Percentiles rank a stretch among this genome's conserved stretches.
These are phyloP conservation scores for Colletotrichum truncatum DNA, from an alignment of 2,329 filamentous ascomycete species.

Conservation along the genomic window DNA sequence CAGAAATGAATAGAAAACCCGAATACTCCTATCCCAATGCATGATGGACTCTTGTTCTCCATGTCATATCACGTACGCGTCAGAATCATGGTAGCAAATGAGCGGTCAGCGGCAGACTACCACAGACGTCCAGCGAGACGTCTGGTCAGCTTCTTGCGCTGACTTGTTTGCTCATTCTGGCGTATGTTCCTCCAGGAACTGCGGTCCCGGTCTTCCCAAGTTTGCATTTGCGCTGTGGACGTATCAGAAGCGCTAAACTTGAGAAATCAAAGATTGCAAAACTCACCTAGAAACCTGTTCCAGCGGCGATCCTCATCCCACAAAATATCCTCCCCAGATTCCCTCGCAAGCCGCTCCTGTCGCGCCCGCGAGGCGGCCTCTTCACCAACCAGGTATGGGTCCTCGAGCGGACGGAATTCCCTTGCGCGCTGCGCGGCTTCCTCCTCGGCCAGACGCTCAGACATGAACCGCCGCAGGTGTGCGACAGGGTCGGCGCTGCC, in stretches of 20 bases:
- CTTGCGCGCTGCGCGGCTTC: constrained; percentile 35
- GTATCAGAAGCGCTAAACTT: not conserved
- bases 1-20: not conserved
- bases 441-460: constrained; percentile 49
- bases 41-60: constrained; percentile 12
- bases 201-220: constrained; percentile 59
- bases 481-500: constrained; percentile 40
- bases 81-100: not conserved
- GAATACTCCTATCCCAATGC: constrained; percentile 28
- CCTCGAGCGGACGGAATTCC: constrained; percentile 63
- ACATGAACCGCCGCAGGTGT: constrained; percentile 41
- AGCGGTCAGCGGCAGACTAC: not conserved
- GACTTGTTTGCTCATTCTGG: constrained; percentile 42
- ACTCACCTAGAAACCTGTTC: constrained; percentile 69
- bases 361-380: constrained; percentile 67
- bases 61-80: constrained; percentile 12
- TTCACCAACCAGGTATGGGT: constrained; percentile 74
- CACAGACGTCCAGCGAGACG: constrained; percentile 47
- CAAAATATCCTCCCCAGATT: constrained; percentile 64
- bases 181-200: constrained; percentile 54
- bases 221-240: constrained; percentile 58
- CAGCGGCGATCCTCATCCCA: constrained; percentile 66
- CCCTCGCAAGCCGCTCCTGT: constrained; percentile 64
- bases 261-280: constrained; percentile 6
- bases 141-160: constrained; percentile 49